Percentiles rank a stretch among this genome's conserved stretches.
Evolutionary conservation across 495 filamentous ascomycete genomes (phyloP).

Genomic region (Aspergillus wentii): DNA sequence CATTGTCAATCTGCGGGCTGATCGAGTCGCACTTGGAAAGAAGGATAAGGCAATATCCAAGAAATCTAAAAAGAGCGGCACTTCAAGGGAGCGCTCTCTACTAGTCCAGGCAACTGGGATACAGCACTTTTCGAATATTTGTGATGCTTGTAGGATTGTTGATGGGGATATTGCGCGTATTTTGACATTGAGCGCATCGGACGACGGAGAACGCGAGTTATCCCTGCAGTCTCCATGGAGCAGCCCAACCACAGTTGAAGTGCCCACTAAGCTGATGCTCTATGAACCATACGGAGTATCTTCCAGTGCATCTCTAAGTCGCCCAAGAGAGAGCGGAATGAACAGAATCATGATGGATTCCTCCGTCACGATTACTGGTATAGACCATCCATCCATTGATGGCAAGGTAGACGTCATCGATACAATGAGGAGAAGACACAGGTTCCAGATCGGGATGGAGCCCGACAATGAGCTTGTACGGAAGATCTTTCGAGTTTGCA

Average conservation of each 20-base stretch:
- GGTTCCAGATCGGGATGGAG: conserved; percentile 60
- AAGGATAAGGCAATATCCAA: conserved; percentile 24
- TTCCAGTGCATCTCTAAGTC: conserved; percentile 22
- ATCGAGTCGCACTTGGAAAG: conserved; percentile 27
- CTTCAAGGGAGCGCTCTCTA: conserved; percentile 22
- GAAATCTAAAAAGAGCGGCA: conserved; percentile 19
- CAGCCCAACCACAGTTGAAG: conserved; percentile 49
- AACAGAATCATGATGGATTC: conserved; percentile 48
- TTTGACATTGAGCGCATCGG: conserved; percentile 61
- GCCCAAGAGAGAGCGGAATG: conserved; percentile 46
- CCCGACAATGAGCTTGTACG: conserved; percentile 57
- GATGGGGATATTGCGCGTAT: conserved; percentile 66
- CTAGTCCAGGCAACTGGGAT: conserved; percentile 38
- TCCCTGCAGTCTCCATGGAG: conserved; percentile 76
- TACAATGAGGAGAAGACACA: conserved; percentile 54
- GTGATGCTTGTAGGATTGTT: conserved; percentile 69
- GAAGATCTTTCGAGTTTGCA: conserved; percentile 55
- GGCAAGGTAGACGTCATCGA: conserved; percentile 64
- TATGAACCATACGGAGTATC: conserved; percentile 39
- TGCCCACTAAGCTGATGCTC: conserved; percentile 44
- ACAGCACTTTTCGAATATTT: conserved; percentile 48
- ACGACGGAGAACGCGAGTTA: conserved; percentile 57
- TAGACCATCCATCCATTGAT: conserved; percentile 40
- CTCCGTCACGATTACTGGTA: conserved; percentile 31
- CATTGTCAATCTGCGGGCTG: conserved; percentile 55